Percentiles rank a stretch among this genome's conserved stretches.
phyloP scores from a whole-genome alignment of 805 yeast species.

The Myxozyma sirexii region DNA sequence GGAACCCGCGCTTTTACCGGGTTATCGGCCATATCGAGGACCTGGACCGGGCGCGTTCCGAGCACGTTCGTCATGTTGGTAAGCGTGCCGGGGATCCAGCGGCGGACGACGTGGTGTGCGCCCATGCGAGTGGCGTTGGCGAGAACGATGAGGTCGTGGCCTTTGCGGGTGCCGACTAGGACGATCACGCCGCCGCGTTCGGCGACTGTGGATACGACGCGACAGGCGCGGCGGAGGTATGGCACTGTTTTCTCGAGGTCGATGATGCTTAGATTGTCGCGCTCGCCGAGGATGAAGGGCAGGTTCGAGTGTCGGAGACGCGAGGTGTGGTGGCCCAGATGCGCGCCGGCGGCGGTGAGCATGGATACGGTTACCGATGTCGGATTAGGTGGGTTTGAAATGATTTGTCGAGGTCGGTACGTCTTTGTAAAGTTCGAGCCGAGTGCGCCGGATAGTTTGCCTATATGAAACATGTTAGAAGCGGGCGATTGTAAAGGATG shows the following conservation, averaged over 20 bases:
- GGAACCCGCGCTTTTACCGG: neutral
- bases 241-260: slow-evolving; percentile 83
- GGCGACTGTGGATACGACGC: slow-evolving; percentile 80
- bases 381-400: slow-evolving; percentile 11
- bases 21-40: slow-evolving; percentile 71
- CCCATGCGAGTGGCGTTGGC: slow-evolving; percentile 75
- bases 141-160: slow-evolving; percentile 72
- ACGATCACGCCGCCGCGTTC: slow-evolving; percentile 82
- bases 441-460: slow-evolving; percentile 7
- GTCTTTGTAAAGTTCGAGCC: slow-evolving; percentile 14
- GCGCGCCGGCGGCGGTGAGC: slow-evolving; percentile 89
- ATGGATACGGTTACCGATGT: slow-evolving; percentile 63
- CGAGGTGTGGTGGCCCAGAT: slow-evolving; percentile 77
- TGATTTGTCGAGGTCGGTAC: slow-evolving; percentile 16
- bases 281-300: slow-evolving; percentile 83
- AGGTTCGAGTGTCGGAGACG: slow-evolving; percentile 71
- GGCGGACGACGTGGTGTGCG: slow-evolving; percentile 78
- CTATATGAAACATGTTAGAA: neutral
- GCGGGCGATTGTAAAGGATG: no score
- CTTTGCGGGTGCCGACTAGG: slow-evolving; percentile 81
- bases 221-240: slow-evolving; percentile 77
- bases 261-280: slow-evolving; percentile 87
- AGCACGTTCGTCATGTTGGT: slow-evolving; percentile 77
- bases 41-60: slow-evolving; percentile 62
- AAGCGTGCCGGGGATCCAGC: slow-evolving; percentile 95